Evolutionary conservation across 306 rosid genomes (phyloP).

Genomic region (Gastrolobium bilobum): DNA sequence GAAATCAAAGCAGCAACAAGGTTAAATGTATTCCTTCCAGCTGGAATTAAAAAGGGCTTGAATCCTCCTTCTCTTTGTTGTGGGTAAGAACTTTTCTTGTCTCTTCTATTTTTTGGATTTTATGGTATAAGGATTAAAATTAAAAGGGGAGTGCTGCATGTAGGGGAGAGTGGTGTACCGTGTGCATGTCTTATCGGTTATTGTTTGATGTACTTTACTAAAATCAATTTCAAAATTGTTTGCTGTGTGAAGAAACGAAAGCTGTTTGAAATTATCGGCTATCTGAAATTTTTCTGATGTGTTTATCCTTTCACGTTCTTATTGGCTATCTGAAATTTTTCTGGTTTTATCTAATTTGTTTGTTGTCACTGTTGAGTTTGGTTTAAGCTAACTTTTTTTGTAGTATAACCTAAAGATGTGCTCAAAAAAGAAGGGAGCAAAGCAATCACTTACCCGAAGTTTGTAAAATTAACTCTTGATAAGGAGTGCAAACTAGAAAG

Average conservation of each 20-base stretch:
- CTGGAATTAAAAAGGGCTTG: no score
- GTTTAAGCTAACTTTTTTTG: slow-evolving; percentile 50
- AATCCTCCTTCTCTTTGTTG: no score
- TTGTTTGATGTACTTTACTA: no score
- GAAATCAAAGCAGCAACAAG: no score
- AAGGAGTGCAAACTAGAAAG: slow-evolving; percentile 42
- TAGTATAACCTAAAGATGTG: neutral
- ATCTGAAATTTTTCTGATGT: slow-evolving; percentile 57
- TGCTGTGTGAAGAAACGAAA: slow-evolving; percentile 39
- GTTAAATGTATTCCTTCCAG: no score
- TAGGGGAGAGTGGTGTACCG: no score
- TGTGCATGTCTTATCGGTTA: no score
- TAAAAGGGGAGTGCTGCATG: no score
- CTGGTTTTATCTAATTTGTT: slow-evolving; percentile 54
- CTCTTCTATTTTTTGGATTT: no score
- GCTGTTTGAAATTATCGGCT: slow-evolving; percentile 1
- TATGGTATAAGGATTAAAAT: no score
- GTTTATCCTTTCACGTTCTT: slow-evolving; percentile 66
- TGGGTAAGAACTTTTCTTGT: no score
- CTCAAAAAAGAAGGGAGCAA: slow-evolving; percentile 1
- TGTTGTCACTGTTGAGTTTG: slow-evolving; percentile 56
- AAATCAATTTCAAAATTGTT: slow-evolving; percentile 25
- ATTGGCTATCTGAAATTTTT: slow-evolving; percentile 49
- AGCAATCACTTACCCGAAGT: slow-evolving; percentile 28
- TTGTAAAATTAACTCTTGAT: slow-evolving; percentile 15